phyloP scores from a whole-genome alignment of 805 yeast genomes.

The Saturnispora sekii region DNA sequence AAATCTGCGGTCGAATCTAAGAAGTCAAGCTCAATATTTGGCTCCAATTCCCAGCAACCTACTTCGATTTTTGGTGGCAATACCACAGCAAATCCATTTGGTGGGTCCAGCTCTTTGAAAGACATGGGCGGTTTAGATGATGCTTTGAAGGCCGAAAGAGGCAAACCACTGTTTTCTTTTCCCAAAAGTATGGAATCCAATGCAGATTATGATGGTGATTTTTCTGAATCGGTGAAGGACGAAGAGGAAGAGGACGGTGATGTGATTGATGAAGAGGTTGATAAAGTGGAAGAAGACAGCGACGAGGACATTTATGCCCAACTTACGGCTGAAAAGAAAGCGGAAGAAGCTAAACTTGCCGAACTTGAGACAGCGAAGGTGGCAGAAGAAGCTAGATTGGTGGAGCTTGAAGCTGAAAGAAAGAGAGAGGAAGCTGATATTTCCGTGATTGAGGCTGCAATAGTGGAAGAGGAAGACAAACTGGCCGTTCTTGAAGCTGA shows the following conservation, averaged over 20 bases:
- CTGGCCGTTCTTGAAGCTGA: not conserved
- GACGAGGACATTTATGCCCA: slow-evolving; percentile 2
- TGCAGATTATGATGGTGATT: slow-evolving; percentile 9
- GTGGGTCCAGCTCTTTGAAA: not conserved
- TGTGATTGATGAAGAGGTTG: slow-evolving; percentile 8
- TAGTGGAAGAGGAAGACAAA: not conserved
- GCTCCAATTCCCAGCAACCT: not conserved
- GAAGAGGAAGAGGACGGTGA: slow-evolving; percentile 4
- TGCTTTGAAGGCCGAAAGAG: not conserved
- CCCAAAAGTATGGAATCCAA: not conserved
- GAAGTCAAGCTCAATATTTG: too few relatives aligned
- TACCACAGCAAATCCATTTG: slow-evolving; percentile 4
- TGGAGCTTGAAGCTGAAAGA: not conserved
- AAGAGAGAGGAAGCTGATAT: slow-evolving; percentile 1
- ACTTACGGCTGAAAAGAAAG: slow-evolving; percentile 4
- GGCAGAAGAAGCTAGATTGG: not conserved
- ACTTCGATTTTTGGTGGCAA: slow-evolving; percentile 1
- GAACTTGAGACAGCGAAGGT: not conserved
- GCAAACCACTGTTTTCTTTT: not conserved
- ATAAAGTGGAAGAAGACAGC: slow-evolving; percentile 3
- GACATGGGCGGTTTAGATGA: not conserved
- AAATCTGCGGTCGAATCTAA: not conserved
- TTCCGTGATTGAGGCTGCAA: not conserved
- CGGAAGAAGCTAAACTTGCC: not conserved
- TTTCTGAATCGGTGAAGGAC: slow-evolving; percentile 1